Percentiles rank a stretch among this genome's conserved stretches.
Evolutionary conservation across 1,284 basidiomycete genomes (phyloP).

Genomic region (Austroboletus niveus): DNA sequence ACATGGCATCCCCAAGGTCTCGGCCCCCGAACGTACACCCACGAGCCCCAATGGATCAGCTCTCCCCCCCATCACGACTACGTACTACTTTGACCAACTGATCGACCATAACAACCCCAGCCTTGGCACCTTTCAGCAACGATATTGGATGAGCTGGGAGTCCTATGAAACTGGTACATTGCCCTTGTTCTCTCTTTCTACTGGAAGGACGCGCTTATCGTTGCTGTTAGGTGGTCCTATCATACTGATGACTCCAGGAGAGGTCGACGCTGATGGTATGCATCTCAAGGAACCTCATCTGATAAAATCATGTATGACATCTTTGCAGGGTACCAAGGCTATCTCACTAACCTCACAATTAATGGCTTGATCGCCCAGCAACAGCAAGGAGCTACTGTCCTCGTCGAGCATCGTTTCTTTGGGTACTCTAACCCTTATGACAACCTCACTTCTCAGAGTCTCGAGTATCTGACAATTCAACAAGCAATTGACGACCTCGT

Average conservation of each 20-base stretch:
- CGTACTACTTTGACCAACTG: constrained; percentile 67
- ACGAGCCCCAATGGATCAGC: constrained; percentile 21
- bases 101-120: constrained; percentile 69
- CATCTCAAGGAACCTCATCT: constrained; percentile 6
- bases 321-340: constrained; percentile 47
- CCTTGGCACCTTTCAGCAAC: constrained; percentile 77
- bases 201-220: not conserved
- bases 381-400: constrained; percentile 58
- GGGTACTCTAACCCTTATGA: constrained; percentile 56
- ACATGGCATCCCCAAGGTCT: constrained; percentile 16
- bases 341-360: constrained; percentile 64
- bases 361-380: constrained; percentile 68
- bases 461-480: constrained; percentile 62
- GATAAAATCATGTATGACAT: constrained; percentile 39
- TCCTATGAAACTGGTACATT: constrained; percentile 53
- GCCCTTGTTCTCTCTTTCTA: constrained; percentile 1
- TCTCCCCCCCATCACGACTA: constrained; percentile 37
- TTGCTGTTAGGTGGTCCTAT: constrained; percentile 60
- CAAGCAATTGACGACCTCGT: constrained; percentile 71
- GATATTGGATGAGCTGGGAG: constrained; percentile 66
- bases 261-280: constrained; percentile 43
- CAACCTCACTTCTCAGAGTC: constrained; percentile 58
- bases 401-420: constrained; percentile 59
- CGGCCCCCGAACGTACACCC: constrained; percentile 8
- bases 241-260: constrained; percentile 54